phyloP scores from a whole-genome alignment of 768 basidiomycete species.

The Hysterangium stoloniferum region DNA sequence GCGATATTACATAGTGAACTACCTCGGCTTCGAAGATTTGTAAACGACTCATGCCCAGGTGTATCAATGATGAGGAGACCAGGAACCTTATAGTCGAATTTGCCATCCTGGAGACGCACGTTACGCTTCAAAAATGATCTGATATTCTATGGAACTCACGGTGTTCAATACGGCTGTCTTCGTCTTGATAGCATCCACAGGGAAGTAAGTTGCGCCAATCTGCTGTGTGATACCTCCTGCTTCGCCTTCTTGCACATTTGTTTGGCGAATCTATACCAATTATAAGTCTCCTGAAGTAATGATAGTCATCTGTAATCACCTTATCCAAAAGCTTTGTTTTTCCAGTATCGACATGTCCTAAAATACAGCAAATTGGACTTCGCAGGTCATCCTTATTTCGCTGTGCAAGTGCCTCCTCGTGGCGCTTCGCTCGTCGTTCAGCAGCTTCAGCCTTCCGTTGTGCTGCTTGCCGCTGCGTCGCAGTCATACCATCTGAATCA shows the following conservation, averaged over 20 bases:
- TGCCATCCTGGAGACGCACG: conserved; percentile 45
- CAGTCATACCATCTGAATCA: conserved; percentile 57
- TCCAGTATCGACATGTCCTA: conserved; percentile 99
- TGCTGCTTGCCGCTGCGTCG: conserved; percentile 55
- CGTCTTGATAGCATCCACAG: conserved; percentile 84
- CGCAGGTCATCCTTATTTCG: conserved; percentile 85
- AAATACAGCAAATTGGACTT: conserved; percentile 96
- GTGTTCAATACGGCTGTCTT: conserved; percentile 94
- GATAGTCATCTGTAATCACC: conserved; percentile 35
- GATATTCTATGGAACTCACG: conserved; percentile 29
- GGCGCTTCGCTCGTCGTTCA: conserved; percentile 67
- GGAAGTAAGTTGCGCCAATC: conserved; percentile 99
- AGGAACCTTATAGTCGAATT: conserved; percentile 92
- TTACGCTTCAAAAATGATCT: neutral
- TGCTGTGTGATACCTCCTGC: conserved; percentile 99
- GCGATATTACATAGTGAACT: conserved; percentile 98
- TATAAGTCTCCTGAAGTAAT: neutral
- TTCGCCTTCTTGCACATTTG: conserved; percentile 98
- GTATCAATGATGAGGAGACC: conserved; percentile 96
- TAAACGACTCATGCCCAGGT: conserved; percentile 99
- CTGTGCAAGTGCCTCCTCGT: conserved; percentile 79
- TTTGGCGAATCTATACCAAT: conserved; percentile 83
- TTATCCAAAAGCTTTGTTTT: conserved; percentile 98
- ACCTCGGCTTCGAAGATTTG: conserved; percentile 90
- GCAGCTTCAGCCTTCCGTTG: conserved; percentile 81